These are phyloP conservation scores for Starmerella etchellsii DNA, from an alignment of 805 yeast species.

Conservation along the genomic window DNA sequence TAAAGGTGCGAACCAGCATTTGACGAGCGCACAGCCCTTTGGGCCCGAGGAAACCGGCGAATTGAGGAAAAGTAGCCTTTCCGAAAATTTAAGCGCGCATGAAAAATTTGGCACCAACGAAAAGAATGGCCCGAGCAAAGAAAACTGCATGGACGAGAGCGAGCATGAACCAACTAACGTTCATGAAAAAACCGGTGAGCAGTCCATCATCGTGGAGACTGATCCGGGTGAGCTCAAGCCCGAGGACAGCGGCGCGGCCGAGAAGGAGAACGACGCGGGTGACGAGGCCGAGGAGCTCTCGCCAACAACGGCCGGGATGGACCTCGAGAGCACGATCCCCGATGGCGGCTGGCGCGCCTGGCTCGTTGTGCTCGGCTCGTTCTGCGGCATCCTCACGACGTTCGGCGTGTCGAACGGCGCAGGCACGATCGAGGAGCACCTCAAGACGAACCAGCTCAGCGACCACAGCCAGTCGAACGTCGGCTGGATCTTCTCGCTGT, in stretches of 20 bases:
- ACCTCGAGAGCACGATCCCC: slow-evolving; percentile 23
- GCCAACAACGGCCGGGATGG: not conserved
- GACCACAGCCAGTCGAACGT: slow-evolving; percentile 37
- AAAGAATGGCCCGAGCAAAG: too few relatives aligned
- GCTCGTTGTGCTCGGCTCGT: slow-evolving; percentile 42
- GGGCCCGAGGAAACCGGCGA: too few relatives aligned
- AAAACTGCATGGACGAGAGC: too few relatives aligned
- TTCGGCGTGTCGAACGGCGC: slow-evolving; percentile 57
- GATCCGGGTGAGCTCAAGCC: not conserved
- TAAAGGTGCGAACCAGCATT: too few relatives aligned
- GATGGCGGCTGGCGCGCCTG: slow-evolving; percentile 48
- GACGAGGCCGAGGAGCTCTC: not conserved
- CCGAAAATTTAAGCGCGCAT: too few relatives aligned
- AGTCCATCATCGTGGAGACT: not conserved
- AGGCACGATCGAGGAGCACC: slow-evolving; percentile 57
- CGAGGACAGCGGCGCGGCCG: not conserved
- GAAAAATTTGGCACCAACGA: too few relatives aligned
- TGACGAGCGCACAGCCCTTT: too few relatives aligned
- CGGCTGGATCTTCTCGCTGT: slow-evolving; percentile 53
- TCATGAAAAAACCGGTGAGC: not conserved
- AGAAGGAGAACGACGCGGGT: too few relatives aligned
- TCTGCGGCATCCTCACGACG: slow-evolving; percentile 41
- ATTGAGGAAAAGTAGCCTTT: too few relatives aligned
- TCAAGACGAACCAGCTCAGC: slow-evolving; percentile 40
- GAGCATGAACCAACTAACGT: too few relatives aligned